Percentiles rank a stretch among this genome's conserved stretches.
Evolutionary conservation across 208 protist species (phyloP).

Genomic region (Crithidia expoeki): DNA sequence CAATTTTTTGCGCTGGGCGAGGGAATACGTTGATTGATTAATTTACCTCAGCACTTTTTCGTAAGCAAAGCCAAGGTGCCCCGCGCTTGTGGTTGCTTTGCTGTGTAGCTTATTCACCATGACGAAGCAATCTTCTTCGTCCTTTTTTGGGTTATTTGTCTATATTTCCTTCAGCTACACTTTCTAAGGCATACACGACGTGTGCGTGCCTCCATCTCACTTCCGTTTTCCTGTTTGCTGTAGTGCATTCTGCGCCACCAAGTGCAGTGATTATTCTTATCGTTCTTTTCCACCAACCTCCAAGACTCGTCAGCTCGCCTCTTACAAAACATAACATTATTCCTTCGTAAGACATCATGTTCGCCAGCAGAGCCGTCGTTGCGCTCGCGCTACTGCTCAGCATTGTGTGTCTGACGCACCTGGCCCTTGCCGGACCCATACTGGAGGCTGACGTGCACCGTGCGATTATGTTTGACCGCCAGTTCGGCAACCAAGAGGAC

Average conservation of each 20-base stretch:
- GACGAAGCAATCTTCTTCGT: no score
- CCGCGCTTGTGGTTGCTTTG: no score
- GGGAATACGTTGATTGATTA: no score
- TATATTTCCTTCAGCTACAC: no score
- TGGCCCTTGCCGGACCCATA: constrained; percentile 27
- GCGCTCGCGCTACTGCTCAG: constrained; percentile 25
- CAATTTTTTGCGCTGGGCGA: no score
- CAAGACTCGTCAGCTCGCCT: no score
- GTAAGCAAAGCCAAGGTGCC: no score
- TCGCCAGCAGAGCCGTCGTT: constrained; percentile 1
- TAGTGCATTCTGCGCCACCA: no score
- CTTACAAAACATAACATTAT: neutral
- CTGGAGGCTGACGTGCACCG: constrained; percentile 45
- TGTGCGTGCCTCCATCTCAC: neutral
- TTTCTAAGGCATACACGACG: neutral
- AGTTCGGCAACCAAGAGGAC: constrained; percentile 16
- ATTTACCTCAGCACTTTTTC: no score
- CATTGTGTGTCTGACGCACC: constrained; percentile 8
- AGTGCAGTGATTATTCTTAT: neutral
- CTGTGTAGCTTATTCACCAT: no score
- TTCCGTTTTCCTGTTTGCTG: constrained; percentile 9
- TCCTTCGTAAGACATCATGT: neutral
- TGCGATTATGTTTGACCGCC: constrained; percentile 65
- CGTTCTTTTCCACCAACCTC: no score
- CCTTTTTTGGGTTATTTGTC: no score